Evolutionary conservation across 305 asterid species (phyloP).

Genomic region (Rubia balearica): DNA sequence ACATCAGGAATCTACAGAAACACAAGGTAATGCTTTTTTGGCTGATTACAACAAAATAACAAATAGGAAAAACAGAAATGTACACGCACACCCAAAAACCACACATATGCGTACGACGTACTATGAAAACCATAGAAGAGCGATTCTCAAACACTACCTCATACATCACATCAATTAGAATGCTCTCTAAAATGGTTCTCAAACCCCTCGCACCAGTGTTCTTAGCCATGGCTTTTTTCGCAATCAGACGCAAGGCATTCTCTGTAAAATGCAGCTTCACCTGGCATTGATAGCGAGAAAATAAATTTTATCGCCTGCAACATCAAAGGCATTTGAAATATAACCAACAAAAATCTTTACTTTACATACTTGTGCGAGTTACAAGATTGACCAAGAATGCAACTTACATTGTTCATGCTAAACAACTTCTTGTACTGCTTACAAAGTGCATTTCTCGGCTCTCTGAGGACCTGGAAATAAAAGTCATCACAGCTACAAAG

Average conservation of each 20-base stretch:
- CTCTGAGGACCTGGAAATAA: constrained; percentile 59
- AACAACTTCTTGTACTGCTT: constrained; percentile 89
- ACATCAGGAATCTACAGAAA: constrained; percentile 66
- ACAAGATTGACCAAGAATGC: constrained; percentile 5
- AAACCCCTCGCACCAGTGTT: constrained; percentile 93
- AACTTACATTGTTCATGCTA: constrained; percentile 73
- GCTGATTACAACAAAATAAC: neutral
- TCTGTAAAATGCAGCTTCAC: constrained; percentile 76
- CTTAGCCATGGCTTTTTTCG: constrained; percentile 74
- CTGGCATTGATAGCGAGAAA: constrained; percentile 29
- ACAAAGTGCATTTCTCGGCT: constrained; percentile 89
- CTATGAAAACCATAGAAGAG: neutral
- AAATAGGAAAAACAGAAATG: neutral
- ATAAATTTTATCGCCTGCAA: neutral
- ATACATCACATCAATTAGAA: constrained; percentile 80
- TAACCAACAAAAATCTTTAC: neutral
- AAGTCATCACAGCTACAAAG: neutral
- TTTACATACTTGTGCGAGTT: neutral
- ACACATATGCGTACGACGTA: neutral
- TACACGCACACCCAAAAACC: neutral
- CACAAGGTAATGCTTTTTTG: neutral
- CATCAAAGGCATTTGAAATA: constrained; percentile 6
- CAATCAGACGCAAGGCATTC: constrained; percentile 56
- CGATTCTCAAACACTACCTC: constrained; percentile 47
- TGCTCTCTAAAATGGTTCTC: constrained; percentile 77